phyloP scores from a whole-genome alignment of 2,329 filamentous ascomycete genomes.

The Alternaria triticina region DNA sequence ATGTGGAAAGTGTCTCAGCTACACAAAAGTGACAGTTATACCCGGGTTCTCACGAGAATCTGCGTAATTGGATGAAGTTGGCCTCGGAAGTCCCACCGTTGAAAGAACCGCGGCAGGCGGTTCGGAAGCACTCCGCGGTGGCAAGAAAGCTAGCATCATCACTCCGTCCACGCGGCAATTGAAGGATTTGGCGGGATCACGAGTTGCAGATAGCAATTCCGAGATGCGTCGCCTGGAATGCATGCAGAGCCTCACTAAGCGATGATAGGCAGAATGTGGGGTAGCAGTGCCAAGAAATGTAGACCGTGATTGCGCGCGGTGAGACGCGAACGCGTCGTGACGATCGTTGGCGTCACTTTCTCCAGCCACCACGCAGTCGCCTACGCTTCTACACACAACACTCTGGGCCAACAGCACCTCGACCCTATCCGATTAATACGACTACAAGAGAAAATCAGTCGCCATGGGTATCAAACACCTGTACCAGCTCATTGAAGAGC shows the following conservation, averaged over 20 bases:
- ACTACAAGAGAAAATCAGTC: neutral
- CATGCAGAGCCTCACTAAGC: conserved; percentile 7
- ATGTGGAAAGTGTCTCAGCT: neutral
- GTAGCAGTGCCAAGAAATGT: conserved; percentile 30
- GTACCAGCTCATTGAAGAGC: conserved; percentile 66
- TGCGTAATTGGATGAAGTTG: conserved; percentile 19
- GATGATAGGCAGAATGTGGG: conserved; percentile 9
- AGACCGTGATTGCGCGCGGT: conserved; percentile 38
- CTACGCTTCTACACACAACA: conserved; percentile 9
- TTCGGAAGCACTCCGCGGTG: conserved; percentile 31
- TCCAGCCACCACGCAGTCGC: conserved; percentile 23
- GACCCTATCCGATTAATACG: neutral
- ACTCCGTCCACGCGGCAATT: neutral
- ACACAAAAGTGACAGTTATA: conserved; percentile 4
- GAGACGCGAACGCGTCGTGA: conserved; percentile 32
- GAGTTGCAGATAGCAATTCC: neutral
- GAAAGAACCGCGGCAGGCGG: conserved; percentile 24
- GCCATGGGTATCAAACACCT: conserved; percentile 53
- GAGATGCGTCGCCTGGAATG: neutral
- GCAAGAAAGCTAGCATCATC: conserved; percentile 19
- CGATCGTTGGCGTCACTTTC: conserved; percentile 21
- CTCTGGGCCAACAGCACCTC: neutral
- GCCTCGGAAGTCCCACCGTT: conserved; percentile 30
- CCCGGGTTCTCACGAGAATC: neutral
- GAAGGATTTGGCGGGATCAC: neutral